phyloP scores from a whole-genome alignment of 345 rosid genomes.

The Zanthoxylum bungeanum region DNA sequence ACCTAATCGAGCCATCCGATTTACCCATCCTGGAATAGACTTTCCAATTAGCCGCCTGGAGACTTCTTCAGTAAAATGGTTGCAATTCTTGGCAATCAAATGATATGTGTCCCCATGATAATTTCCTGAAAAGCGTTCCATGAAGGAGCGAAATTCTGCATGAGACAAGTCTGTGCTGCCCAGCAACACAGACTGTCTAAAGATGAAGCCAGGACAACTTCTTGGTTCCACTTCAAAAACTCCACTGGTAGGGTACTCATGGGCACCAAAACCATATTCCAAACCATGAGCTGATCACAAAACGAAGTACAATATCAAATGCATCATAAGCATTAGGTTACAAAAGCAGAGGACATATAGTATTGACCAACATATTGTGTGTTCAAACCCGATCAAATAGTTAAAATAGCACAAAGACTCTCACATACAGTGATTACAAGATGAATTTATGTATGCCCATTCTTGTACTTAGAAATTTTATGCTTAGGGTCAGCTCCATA shows the following conservation, averaged over 20 bases:
- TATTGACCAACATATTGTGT: neutral
- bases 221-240: slow-evolving; percentile 92
- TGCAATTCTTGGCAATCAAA: slow-evolving; percentile 97
- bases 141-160: slow-evolving; percentile 70
- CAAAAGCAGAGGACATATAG: neutral
- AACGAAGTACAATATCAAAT: slow-evolving; percentile 15
- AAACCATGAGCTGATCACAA: slow-evolving; percentile 62
- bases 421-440: neutral
- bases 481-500: neutral
- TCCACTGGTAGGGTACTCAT: slow-evolving; percentile 78
- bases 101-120: slow-evolving; percentile 88
- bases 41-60: slow-evolving; percentile 70
- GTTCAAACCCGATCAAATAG: neutral
- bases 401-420: neutral
- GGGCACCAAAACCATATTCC: slow-evolving; percentile 95
- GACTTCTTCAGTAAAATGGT: slow-evolving; percentile 89
- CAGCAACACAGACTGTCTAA: slow-evolving; percentile 70
- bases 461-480: neutral
- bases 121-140: slow-evolving; percentile 70
- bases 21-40: slow-evolving; percentile 94
- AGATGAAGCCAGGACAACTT: slow-evolving; percentile 90
- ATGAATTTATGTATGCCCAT: neutral
- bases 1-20: slow-evolving; percentile 87
- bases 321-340: neutral
- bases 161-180: slow-evolving; percentile 68